These are phyloP conservation scores for Syzygium syzygioides DNA, from an alignment of 441 rosid species.

Conservation along the genomic window DNA sequence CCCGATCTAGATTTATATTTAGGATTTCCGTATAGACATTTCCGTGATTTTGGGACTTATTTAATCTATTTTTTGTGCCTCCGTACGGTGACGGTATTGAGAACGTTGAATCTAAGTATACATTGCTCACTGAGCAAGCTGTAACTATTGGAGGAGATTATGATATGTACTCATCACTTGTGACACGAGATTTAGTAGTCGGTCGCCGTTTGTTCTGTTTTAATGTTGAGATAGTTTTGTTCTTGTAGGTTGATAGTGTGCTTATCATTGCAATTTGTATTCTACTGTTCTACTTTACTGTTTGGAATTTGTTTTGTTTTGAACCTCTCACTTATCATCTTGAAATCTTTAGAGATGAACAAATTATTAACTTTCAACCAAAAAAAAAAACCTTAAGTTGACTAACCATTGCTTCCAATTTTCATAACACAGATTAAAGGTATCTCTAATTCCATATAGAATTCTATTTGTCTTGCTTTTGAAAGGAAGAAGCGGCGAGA, in stretches of 20 bases:
- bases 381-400: background rate
- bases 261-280: no score
- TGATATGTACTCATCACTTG: accelerated
- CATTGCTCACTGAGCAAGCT: accelerated
- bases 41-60: accelerated
- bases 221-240: background rate
- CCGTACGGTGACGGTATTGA: accelerated
- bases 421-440: background rate
- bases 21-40: background rate
- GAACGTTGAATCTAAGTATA: background rate
- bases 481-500: background rate
- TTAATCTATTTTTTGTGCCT: background rate
- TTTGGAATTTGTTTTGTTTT: no score
- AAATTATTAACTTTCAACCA: background rate
- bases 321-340: no score
- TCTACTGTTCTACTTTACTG: no score
- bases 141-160: accelerated
- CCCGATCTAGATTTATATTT: background rate
- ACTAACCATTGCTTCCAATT: background rate
- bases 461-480: background rate
- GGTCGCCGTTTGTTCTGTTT: accelerated
- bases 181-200: background rate
- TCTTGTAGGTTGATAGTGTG: no score
- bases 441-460: background rate
- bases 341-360: no score